A percentile compares a stretch with the other conserved stretches of the same genome.
These are phyloP conservation scores for Fusarium sororula DNA, from an alignment of 2,329 filamentous ascomycete genomes.

Conservation along the genomic window DNA sequence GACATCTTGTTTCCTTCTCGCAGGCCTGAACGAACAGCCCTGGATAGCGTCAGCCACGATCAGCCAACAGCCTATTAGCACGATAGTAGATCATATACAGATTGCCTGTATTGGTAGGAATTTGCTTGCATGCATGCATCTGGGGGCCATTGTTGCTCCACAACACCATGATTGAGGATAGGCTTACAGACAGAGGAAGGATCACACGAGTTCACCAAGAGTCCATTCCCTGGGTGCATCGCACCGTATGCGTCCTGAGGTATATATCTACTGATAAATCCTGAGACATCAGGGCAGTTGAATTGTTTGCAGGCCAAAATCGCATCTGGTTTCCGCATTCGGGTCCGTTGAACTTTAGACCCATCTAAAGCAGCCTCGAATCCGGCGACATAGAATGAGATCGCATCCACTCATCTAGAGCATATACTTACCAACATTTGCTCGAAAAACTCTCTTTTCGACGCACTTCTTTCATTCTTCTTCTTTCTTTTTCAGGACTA, in stretches of 20 bases:
- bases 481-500: slow-evolving; percentile 11
- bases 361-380: slow-evolving; percentile 29
- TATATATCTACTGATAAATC: slow-evolving; percentile 31
- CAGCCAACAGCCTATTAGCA: slow-evolving; percentile 12
- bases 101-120: slow-evolving; percentile 3
- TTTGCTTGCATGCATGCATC: slow-evolving; percentile 36
- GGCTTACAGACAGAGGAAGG: slow-evolving; percentile 12
- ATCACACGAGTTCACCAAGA: slow-evolving; percentile 6
- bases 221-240: slow-evolving; percentile 1
- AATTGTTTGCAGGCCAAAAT: slow-evolving; percentile 31
- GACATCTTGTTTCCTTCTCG: slow-evolving; percentile 7
- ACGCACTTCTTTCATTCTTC: slow-evolving; percentile 1
- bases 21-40: slow-evolving; percentile 18
- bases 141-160: slow-evolving; percentile 22
- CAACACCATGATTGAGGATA: slow-evolving; percentile 17
- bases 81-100: background rate
- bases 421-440: slow-evolving; percentile 23
- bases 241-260: slow-evolving; percentile 20
- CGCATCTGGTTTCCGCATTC: slow-evolving; percentile 27
- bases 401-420: slow-evolving; percentile 5
- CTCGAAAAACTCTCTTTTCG: slow-evolving; percentile 27
- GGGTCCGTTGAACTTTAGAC: slow-evolving; percentile 27
- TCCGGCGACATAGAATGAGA: slow-evolving; percentile 23
- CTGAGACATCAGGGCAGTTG: background rate
- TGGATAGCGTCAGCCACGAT: slow-evolving; percentile 21